Conservation (phyloP, 2,329 filamentous ascomycete genomes). For the Fusarium burgessii region DNA sequence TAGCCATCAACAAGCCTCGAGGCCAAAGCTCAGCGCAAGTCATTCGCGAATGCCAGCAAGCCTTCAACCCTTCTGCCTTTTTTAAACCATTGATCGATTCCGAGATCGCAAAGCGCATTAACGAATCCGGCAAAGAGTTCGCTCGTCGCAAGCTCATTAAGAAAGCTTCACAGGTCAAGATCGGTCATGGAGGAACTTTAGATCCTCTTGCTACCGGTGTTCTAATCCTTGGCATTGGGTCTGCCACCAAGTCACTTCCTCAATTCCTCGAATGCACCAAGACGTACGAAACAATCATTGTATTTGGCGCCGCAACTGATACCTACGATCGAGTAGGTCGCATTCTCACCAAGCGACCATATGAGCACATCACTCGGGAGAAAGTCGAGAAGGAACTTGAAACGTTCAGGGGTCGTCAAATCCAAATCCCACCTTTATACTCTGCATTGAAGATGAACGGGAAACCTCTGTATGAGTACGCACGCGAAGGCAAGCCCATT, state of each 20-base stretch:
- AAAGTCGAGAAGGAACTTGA: slow-evolving; percentile 81
- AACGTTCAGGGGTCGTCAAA: slow-evolving; percentile 82
- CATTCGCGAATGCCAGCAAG: slow-evolving; percentile 85
- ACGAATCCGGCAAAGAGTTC: slow-evolving; percentile 70
- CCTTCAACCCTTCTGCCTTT: slow-evolving; percentile 83
- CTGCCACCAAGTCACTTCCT: slow-evolving; percentile 84
- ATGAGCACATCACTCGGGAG: slow-evolving; percentile 84
- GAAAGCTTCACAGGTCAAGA: slow-evolving; percentile 80
- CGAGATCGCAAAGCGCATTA: slow-evolving; percentile 66
- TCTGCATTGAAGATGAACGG: slow-evolving; percentile 94
- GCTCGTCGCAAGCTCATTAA: slow-evolving; percentile 69
- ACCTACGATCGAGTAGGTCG: slow-evolving; percentile 91
- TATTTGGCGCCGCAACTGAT: slow-evolving; percentile 94
- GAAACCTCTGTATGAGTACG: slow-evolving; percentile 96
- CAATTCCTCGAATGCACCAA: slow-evolving; percentile 91
- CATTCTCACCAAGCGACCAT: slow-evolving; percentile 78
- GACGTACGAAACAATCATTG: slow-evolving; percentile 87
- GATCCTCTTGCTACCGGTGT: slow-evolving; percentile 95
- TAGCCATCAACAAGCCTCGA: slow-evolving; percentile 93
- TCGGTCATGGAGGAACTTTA: slow-evolving; percentile 95
- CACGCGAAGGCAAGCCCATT: slow-evolving; percentile 86
- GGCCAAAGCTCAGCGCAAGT: slow-evolving; percentile 90
- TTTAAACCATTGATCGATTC: slow-evolving; percentile 82
- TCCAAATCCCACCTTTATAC: slow-evolving; percentile 92
- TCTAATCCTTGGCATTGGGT: slow-evolving; percentile 87